Base-by-base conservation (phyloP, 768 basidiomycete genomes). In the Lactarius vividus region DNA sequence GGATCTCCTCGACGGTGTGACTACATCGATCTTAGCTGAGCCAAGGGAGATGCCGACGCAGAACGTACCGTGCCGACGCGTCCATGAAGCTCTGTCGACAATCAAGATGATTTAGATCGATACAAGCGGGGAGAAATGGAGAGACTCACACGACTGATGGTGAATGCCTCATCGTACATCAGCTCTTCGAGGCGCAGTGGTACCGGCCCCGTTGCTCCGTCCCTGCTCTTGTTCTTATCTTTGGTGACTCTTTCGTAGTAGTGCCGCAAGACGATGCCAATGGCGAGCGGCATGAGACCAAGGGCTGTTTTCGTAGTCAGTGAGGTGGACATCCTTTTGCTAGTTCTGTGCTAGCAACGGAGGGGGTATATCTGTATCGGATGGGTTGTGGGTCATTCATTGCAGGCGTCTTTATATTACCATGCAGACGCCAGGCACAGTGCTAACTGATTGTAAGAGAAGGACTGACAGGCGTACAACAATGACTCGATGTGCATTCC, bases 1-100 rank as follows among this genome's bases (percentile, higher is more conserved):
- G 93, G 0, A 94, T 78, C 64, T 94, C 92, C 74, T 95, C 92
- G 29, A 55, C 54, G 29, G 29, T 55, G 18, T 55, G 54, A 1
- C 54, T 55, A 20, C 10, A n/a, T n/a, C n/a, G n/a, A n/a, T n/a
- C 28, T 31, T 31, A 16, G 31, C 16, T 15, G 7, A 55, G 15
- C 31, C 18, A 6, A 15, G 28, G 0, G 9, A 18, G 28, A 26
- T n/a, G n/a, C n/a, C 13, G 9, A 26, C 9, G 26, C 46, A 23
- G 26, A 49, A 55, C 28, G 28, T 5, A 55, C 54, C n/a, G 20
- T 31, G 29, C 20, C 20, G 31, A 20, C 20, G 29, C 8, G 4
- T 33, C n/a, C 54, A 55, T 18, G 10, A 55, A 29, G 20, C 9
- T 55, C 54, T 52, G 13, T 15, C 44, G n/a, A 23, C 11, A 11